Base-by-base conservation (phyloP, 2,329 filamentous ascomycete species). In the Aureobasidium sp. region DNA sequence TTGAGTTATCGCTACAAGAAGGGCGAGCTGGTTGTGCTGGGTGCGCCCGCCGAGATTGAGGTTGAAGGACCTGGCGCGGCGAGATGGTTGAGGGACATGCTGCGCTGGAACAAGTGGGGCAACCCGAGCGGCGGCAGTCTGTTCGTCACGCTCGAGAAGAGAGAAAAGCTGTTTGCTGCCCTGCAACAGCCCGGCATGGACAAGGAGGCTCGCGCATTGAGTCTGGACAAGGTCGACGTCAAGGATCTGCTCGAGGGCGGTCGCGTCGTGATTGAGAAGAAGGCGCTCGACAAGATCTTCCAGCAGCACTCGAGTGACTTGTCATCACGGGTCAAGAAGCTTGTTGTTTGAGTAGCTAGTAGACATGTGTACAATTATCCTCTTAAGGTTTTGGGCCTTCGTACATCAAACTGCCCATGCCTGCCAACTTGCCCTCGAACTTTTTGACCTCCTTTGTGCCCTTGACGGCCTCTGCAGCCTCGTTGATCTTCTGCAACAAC, bases 211-310 rank as follows among this genome's bases (percentile, higher is more conserved):
- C 83, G 85, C 62, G 87, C 87, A 9, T 78, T 91, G 68, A 82
- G 84, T 62, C 79, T 87, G 63, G 78, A 82, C n/a, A 88, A 96
- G 65, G 90, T 99, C 39, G 94, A 97, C 76, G 91, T 99, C 65
- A 99, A 97, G 83, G 90, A 97, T 74, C 76, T 99, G 66, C 77
- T 99, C 67, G 90, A 94, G 78, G 86, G 87, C 60, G 89, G 89
- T 60, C 86, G 91, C 70, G 79, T 99, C 64, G 86, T 99, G 64
- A 85, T 99, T 70, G 94, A 99, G 82, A 85, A 88, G 73, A 77
- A 79, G 45, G 93, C 93, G 39, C 80, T 99, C 70, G 82, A 87
- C 74, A 82, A 84, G 73, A 85, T 97, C 72, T 82, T 97, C 70
- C 76, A 80, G 71, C 77, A 81, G 67, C 91, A 96, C 72, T 82